Evolutionary conservation across 768 basidiomycete species (phyloP), one percentile per base, ranked within the genome.

Genomic region (Auricularia cornea): DNA sequence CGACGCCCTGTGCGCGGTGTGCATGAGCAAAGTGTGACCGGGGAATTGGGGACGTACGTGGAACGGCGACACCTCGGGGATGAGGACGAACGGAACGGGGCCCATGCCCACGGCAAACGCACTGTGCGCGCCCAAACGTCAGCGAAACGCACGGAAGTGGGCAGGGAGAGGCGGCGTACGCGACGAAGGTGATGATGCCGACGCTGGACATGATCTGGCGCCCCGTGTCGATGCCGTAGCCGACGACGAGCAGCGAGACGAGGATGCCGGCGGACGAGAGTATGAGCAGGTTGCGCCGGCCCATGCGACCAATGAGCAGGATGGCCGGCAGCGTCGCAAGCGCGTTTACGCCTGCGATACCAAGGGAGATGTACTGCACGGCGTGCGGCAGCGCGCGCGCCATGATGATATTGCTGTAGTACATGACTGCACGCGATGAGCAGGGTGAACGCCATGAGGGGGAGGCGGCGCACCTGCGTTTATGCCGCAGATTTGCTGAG

Each of bases 71-170:
- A 97, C 85, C 70, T 98, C 94, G 18, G 94, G 86, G 33, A 96
- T 86, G 73, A 98, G 87, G 41, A 98, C 85, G 70, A 94, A 98
- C 0, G 96, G 95, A 35, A 98, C 77, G 2, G 96, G 94, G 1
- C 96, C 96, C 20, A 98, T 80, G 2, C 95, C 96, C 35, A 89
- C 75, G 1, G 94, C 91, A 73, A 95, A 98, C 1, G 91, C 89
- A 74, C 90, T 91, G 63, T 57, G 59, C 40, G 63, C 57, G 38
- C 41, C 5, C n/a, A n/a, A 38, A 65, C 40, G 63, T 60, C 44
- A 65, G n/a, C n/a, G 10, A 30, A 30, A 54, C 11, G 41, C 10
- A 30, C 28, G 28, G 23, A 51, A 12, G 59, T 60, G 57, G 64
- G 31, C 4, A 35, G 28, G 33, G 4, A 60, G 35, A 32, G 29